Percentiles rank a stretch among this genome's conserved stretches.
phyloP scores from a whole-genome alignment of 495 filamentous ascomycete species.

The Entonaema liquescens region DNA sequence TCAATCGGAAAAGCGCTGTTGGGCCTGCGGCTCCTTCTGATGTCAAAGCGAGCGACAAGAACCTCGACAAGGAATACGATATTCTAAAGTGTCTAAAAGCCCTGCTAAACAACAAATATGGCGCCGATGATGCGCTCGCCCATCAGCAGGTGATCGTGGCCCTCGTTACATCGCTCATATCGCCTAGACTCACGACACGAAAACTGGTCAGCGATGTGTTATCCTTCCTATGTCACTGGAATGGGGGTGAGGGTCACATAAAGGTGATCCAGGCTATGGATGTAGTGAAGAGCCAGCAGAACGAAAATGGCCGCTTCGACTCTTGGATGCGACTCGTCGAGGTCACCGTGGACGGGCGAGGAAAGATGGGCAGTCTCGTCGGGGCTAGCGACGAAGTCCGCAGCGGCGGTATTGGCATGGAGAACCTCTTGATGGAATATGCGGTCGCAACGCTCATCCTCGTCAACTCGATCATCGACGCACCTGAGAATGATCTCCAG shows the following conservation, averaged over 20 bases:
- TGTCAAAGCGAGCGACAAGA: conserved; percentile 74
- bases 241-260: conserved; percentile 88
- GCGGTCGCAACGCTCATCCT: conserved; percentile 93
- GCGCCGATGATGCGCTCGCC: conserved; percentile 92
- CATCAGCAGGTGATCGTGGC: conserved; percentile 92
- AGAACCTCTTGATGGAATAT: conserved; percentile 99
- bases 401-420: conserved; percentile 97
- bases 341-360: conserved; percentile 94
- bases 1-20: conserved; percentile 83
- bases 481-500: conserved; percentile 86
- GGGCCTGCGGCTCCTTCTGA: conserved; percentile 75
- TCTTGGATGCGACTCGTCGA: conserved; percentile 99
- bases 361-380: conserved; percentile 97
- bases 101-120: conserved; percentile 98
- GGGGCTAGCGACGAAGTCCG: conserved; percentile 97
- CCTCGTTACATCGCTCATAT: conserved; percentile 85
- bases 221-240: conserved; percentile 98
- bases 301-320: conserved; percentile 96
- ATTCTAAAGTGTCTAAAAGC: conserved; percentile 98
- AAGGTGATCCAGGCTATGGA: conserved; percentile 96
- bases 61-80: conserved; percentile 94
- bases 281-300: conserved; percentile 85
- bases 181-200: conserved; percentile 87
- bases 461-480: conserved; percentile 96
- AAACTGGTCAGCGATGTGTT: conserved; percentile 96